Evolutionary conservation across 306 rosid species (phyloP).

Genomic region (Betula pendula): DNA sequence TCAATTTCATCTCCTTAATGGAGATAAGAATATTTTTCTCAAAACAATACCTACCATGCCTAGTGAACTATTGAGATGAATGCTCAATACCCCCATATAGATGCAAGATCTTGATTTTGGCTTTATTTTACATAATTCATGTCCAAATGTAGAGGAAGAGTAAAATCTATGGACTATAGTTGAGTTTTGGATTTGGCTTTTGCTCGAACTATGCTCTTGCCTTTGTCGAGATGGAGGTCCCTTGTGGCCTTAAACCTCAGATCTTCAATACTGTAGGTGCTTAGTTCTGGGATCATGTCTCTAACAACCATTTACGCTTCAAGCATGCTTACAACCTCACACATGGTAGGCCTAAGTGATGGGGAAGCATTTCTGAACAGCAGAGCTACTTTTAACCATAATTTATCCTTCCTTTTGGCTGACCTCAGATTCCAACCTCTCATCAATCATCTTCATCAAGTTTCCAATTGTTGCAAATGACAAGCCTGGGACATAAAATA

Average conservation of each 20-base stretch:
- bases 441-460: constrained; percentile 55
- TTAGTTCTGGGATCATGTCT: constrained; percentile 44
- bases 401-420: constrained; percentile 51
- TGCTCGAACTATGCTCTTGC: constrained; percentile 35
- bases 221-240: constrained; percentile 46
- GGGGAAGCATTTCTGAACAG: constrained; percentile 62
- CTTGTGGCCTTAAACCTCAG: constrained; percentile 74
- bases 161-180: constrained; percentile 27
- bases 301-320: constrained; percentile 54
- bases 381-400: constrained; percentile 57
- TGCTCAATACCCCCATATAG: too few relatives aligned
- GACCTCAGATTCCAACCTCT: constrained; percentile 42
- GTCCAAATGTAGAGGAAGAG: constrained; percentile 38
- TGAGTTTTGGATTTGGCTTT: constrained; percentile 42
- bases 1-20: not conserved
- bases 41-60: too few relatives aligned
- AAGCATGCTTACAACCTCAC: constrained; percentile 71
- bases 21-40: not conserved
- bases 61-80: too few relatives aligned
- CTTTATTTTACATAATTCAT: too few relatives aligned
- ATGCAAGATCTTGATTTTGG: too few relatives aligned
- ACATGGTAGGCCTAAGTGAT: constrained; percentile 65
- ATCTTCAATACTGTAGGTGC: constrained; percentile 42
- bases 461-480: constrained; percentile 49
- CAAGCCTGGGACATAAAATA: too few relatives aligned